phyloP scores from a whole-genome alignment of 2,329 filamentous ascomycete species.

The Diplodia sapinea region DNA sequence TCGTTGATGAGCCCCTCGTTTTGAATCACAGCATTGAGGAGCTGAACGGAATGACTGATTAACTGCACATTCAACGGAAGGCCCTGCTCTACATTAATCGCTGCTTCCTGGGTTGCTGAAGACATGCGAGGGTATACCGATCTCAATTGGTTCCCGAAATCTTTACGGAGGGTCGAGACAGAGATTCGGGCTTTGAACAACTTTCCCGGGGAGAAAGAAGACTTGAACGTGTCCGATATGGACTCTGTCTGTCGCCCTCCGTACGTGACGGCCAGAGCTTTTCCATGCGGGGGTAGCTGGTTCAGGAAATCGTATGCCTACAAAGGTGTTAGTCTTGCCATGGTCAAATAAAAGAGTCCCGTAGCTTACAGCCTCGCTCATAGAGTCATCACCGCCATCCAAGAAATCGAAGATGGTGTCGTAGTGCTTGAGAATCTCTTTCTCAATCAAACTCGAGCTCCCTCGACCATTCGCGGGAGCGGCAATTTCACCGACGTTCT shows the following conservation, averaged over 20 bases:
- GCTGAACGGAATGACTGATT: slow-evolving; percentile 41
- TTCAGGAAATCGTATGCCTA: slow-evolving; percentile 46
- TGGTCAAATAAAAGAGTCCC: background rate
- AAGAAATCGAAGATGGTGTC: slow-evolving; percentile 82
- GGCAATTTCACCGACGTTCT: slow-evolving; percentile 1
- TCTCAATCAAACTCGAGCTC: slow-evolving; percentile 63
- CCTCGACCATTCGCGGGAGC: slow-evolving; percentile 19
- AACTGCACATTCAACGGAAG: slow-evolving; percentile 41
- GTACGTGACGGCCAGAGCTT: slow-evolving; percentile 35
- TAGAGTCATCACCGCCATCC: slow-evolving; percentile 66
- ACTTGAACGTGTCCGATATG: slow-evolving; percentile 29
- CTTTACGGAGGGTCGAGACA: slow-evolving; percentile 17
- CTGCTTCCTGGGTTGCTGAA: background rate
- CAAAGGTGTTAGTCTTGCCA: slow-evolving; percentile 32
- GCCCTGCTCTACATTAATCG: slow-evolving; percentile 35
- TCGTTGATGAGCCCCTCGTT: slow-evolving; percentile 39
- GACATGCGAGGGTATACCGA: slow-evolving; percentile 36
- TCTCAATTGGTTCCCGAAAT: slow-evolving; percentile 42
- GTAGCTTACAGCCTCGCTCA: slow-evolving; percentile 39
- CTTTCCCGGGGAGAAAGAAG: slow-evolving; percentile 45
- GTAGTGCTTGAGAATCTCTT: slow-evolving; percentile 81
- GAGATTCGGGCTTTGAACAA: slow-evolving; percentile 45
- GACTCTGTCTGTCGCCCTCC: slow-evolving; percentile 9
- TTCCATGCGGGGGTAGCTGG: slow-evolving; percentile 41
- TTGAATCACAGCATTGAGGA: slow-evolving; percentile 42